Evolutionary conservation across 331 rosid species (phyloP).

Genomic region (Cydonia oblonga): DNA sequence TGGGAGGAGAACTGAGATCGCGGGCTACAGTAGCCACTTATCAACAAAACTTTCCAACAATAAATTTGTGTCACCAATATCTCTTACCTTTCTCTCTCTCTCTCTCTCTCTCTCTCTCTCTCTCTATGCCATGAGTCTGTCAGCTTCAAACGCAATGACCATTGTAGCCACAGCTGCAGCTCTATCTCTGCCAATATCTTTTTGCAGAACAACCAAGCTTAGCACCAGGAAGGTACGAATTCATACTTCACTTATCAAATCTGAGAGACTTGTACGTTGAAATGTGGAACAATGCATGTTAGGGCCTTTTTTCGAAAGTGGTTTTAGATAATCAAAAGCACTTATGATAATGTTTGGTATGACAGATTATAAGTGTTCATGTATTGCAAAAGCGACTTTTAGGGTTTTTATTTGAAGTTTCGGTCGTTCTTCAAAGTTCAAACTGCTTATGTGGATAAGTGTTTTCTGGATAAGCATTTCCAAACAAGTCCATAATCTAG

Average conservation of each 20-base stretch:
- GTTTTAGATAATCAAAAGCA: background rate
- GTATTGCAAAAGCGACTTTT: background rate
- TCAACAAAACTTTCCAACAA: slow-evolving; percentile 30
- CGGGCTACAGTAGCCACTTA: slow-evolving; percentile 60
- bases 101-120: slow-evolving; percentile 10
- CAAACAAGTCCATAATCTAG: background rate
- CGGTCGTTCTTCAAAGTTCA: background rate
- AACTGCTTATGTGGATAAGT: background rate
- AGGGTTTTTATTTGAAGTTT: background rate
- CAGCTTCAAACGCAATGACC: slow-evolving; percentile 51
- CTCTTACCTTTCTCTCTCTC: slow-evolving; percentile 2
- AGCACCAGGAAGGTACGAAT: slow-evolving; percentile 46
- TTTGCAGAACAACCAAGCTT: slow-evolving; percentile 44
- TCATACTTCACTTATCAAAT: background rate
- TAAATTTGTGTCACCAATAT: background rate
- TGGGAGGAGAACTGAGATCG: slow-evolving; percentile 69
- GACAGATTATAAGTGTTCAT: no score
- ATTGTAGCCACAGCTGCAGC: slow-evolving; percentile 74
- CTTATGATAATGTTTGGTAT: background rate
- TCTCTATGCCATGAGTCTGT: background rate
- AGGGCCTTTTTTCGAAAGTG: background rate
- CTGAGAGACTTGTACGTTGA: background rate
- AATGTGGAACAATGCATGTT: background rate
- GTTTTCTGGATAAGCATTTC: no score
- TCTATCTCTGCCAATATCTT: slow-evolving; percentile 50